Conservation (phyloP, 352 stramenopile genomes). For the Globisporangium parvum region DNA sequence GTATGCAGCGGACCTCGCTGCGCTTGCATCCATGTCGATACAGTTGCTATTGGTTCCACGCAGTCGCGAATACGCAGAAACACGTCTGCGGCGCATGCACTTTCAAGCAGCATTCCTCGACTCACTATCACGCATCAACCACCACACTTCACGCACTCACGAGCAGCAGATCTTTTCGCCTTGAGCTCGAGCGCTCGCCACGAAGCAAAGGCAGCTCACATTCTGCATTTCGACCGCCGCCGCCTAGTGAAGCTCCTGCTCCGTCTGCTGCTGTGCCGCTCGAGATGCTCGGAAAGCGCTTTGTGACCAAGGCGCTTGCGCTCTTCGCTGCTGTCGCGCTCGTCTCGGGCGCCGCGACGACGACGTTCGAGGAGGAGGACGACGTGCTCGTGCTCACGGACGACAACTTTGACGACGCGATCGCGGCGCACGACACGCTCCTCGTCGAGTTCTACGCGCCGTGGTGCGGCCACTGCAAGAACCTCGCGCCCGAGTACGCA, state of each 20-base stretch:
- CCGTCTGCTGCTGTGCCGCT: constrained; percentile 2
- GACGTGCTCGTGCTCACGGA: constrained; percentile 90
- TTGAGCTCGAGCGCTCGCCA: no score
- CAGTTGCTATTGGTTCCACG: no score
- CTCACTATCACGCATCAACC: no score
- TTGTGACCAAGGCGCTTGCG: constrained; percentile 28
- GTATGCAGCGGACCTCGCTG: no score
- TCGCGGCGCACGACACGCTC: constrained; percentile 78
- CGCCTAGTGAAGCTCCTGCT: constrained; percentile 3
- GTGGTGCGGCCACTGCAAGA: constrained; percentile 95
- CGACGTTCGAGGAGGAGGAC: constrained; percentile 81
- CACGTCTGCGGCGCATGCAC: no score
- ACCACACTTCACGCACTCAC: no score
- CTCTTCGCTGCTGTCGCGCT: constrained; percentile 46
- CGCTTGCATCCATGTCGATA: no score
- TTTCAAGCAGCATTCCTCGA: no score
- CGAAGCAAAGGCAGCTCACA: no score
- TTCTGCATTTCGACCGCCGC: no score
- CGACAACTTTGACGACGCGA: constrained; percentile 88
- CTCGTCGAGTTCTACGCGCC: constrained; percentile 95
- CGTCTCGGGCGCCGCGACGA: constrained; percentile 36
- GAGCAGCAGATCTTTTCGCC: no score
- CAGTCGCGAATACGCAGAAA: no score
- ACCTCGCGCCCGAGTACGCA: constrained; percentile 85
- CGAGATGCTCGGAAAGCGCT: constrained; percentile 60